A percentile compares a stretch with the other conserved stretches of the same genome.
phyloP scores from a whole-genome alignment of 2,329 filamentous ascomycete species.

The Claviceps digitariae region DNA sequence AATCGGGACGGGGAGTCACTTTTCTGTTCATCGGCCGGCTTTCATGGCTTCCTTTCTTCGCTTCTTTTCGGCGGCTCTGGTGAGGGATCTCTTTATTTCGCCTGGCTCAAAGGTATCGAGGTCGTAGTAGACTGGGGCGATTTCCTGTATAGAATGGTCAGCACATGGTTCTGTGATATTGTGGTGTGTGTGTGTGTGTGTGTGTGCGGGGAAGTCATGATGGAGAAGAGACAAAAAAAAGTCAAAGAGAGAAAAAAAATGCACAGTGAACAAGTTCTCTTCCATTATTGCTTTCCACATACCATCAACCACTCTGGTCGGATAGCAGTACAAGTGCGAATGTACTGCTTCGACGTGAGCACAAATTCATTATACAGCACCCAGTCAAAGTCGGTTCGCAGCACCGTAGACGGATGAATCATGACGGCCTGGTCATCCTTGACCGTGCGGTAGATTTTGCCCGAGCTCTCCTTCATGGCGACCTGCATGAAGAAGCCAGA shows the following conservation, averaged over 20 bases:
- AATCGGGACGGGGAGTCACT: too few relatives aligned
- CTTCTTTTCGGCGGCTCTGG: constrained; percentile 44
- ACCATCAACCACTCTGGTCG: constrained; percentile 90
- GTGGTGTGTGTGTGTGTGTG: too few relatives aligned
- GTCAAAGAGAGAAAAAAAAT: not conserved
- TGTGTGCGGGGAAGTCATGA: too few relatives aligned
- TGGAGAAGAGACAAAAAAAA: not conserved
- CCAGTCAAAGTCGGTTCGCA: constrained; percentile 86
- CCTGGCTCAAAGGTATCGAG: constrained; percentile 70
- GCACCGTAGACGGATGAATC: constrained; percentile 83
- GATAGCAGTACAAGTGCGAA: constrained; percentile 82
- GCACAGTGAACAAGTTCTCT: too few relatives aligned
- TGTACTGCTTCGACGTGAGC: constrained; percentile 94
- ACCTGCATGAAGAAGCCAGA: constrained; percentile 99
- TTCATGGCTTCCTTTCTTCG: constrained; percentile 45
- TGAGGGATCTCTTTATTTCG: constrained; percentile 61
- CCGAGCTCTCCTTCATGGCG: constrained; percentile 77
- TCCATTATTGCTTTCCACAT: constrained; percentile 24
- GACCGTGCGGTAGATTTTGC: constrained; percentile 87
- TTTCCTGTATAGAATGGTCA: constrained; percentile 50
- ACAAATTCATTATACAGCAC: constrained; percentile 98
- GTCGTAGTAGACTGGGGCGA: constrained; percentile 88
- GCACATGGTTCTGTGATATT: not conserved
- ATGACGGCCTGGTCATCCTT: constrained; percentile 94
- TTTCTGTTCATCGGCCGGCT: constrained; percentile 25